These are phyloP conservation scores for Phialophora chinensis DNA, from an alignment of 2,329 filamentous ascomycete genomes.

Conservation along the genomic window DNA sequence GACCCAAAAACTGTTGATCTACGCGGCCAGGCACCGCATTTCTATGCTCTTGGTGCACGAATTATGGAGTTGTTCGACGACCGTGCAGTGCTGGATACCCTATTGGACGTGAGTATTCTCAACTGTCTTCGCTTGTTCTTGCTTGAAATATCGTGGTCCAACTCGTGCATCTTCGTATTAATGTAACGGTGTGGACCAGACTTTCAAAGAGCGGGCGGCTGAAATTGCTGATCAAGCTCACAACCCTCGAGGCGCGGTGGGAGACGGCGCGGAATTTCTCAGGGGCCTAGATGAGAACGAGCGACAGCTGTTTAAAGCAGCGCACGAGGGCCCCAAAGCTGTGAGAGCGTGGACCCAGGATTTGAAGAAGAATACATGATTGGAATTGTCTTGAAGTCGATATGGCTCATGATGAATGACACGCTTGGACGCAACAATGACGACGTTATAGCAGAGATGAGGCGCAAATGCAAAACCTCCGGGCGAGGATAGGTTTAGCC, in stretches of 20 bases:
- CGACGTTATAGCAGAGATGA: background rate
- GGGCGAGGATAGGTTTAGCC: constrained; percentile 14
- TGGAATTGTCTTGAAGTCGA: background rate
- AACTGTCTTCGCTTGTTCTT: background rate
- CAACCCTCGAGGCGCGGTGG: constrained; percentile 64
- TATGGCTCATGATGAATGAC: constrained; percentile 2
- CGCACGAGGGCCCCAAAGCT: constrained; percentile 73
- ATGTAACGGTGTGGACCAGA: constrained; percentile 51
- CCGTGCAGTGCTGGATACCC: constrained; percentile 75
- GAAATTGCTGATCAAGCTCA: constrained; percentile 89
- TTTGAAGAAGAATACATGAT: constrained; percentile 37
- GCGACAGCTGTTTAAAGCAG: constrained; percentile 73
- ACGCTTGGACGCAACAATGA: constrained; percentile 16
- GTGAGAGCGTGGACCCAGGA: constrained; percentile 37
- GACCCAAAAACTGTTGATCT: constrained; percentile 86
- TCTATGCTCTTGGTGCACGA: constrained; percentile 82
- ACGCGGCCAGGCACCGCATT: constrained; percentile 81
- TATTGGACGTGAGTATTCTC: constrained; percentile 57
- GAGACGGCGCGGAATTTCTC: constrained; percentile 77
- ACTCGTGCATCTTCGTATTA: background rate
- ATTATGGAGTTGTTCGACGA: constrained; percentile 93
- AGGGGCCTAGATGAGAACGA: constrained; percentile 90
- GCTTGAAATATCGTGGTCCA: background rate
- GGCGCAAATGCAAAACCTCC: background rate
- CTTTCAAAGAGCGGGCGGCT: constrained; percentile 78